phyloP scores from a whole-genome alignment of 805 yeast genomes.

The Wickerhamiella galacta region DNA sequence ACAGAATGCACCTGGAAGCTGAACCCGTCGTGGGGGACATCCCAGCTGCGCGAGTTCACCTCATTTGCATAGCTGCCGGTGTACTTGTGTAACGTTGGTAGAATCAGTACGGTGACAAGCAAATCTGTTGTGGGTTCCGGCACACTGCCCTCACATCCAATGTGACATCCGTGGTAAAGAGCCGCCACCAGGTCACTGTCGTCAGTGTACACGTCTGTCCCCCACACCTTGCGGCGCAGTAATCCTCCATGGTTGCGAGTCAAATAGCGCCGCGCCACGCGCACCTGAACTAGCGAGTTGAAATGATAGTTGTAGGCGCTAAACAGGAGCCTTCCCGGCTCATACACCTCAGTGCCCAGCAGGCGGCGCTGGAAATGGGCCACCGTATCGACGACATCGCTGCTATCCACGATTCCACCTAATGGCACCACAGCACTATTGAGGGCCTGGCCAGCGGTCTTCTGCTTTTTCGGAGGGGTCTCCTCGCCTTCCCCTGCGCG shows the following conservation, averaged over 20 bases:
- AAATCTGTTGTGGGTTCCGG: too few species aligned
- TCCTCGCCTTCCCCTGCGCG: too few species aligned
- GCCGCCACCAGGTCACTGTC: slow-evolving; percentile 74
- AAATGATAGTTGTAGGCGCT: slow-evolving; percentile 18
- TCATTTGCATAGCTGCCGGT: slow-evolving; percentile 51
- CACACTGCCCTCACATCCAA: slow-evolving; percentile 24
- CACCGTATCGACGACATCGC: slow-evolving; percentile 27
- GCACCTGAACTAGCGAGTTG: slow-evolving; percentile 34
- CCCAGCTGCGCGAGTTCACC: slow-evolving; percentile 64
- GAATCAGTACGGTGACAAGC: slow-evolving; percentile 38
- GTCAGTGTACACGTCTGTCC: slow-evolving; percentile 83
- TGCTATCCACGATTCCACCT: slow-evolving; percentile 22
- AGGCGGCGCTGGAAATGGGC: slow-evolving; percentile 28
- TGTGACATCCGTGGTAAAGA: slow-evolving; percentile 57
- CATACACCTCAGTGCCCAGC: slow-evolving; percentile 41
- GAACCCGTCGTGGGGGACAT: slow-evolving; percentile 56
- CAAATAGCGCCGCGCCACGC: slow-evolving; percentile 34
- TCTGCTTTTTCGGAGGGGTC: too few species aligned
- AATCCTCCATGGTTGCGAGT: slow-evolving; percentile 21
- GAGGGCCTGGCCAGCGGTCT: too few species aligned
- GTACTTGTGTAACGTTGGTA: slow-evolving; percentile 56
- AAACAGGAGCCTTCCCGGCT: slow-evolving; percentile 14
- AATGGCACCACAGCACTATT: neutral
- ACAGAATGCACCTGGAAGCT: slow-evolving; percentile 47
- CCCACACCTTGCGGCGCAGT: slow-evolving; percentile 57